Conservation (phyloP, 371 early-diverging fungal genomes). For the Umbelopsis sp. region DNA sequence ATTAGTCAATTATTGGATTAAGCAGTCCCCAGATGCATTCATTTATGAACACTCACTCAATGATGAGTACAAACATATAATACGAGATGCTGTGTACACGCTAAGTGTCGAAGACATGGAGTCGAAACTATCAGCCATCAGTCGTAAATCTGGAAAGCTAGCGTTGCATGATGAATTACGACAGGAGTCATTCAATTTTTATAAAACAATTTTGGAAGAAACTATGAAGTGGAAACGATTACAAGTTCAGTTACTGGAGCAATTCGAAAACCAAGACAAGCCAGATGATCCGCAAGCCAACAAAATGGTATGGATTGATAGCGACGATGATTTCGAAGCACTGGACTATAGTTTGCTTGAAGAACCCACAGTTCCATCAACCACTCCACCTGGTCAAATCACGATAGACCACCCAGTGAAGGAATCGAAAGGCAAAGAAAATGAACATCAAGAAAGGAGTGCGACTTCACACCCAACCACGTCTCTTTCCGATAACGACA, state of each 20-base stretch:
- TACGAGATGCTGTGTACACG: conserved; percentile 46
- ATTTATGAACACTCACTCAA: conserved; percentile 42
- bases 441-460: no score
- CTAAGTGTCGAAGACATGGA: conserved; percentile 34
- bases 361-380: background rate
- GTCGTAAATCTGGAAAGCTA: conserved; percentile 52
- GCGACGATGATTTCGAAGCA: conserved; percentile 9
- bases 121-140: conserved; percentile 30
- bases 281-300: background rate
- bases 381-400: background rate
- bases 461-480: no score
- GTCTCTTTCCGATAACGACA: background rate
- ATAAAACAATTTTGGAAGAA: conserved; percentile 40
- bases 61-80: conserved; percentile 46
- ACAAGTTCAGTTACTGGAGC: background rate
- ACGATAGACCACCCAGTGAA: background rate
- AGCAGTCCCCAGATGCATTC: conserved; percentile 38
- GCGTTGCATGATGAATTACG: conserved; percentile 44
- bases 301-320: background rate
- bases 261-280: background rate
- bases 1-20: conserved; percentile 1
- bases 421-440: no score
- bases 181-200: conserved; percentile 46
- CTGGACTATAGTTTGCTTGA: conserved; percentile 14
- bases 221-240: conserved; percentile 32